Conservation (phyloP, 2,329 filamentous ascomycete genomes). For the Diaporthe batatas region DNA sequence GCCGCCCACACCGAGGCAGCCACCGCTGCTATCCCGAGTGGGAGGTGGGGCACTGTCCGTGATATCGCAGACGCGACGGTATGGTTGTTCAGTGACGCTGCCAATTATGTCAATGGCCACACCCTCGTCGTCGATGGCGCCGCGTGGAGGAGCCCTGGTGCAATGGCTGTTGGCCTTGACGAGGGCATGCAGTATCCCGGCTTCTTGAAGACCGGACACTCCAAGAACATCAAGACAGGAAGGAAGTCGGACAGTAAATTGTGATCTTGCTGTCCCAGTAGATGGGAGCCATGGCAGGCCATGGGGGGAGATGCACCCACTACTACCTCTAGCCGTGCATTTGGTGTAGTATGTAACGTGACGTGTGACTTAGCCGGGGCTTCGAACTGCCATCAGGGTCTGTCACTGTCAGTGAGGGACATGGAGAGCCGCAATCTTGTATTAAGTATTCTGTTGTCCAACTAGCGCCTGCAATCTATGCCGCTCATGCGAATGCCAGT, state of each 20-base stretch:
- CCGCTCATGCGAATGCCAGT: conserved; percentile 9
- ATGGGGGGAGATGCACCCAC: no score
- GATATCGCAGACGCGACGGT: conserved; percentile 95
- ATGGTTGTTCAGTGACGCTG: conserved; percentile 87
- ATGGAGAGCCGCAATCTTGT: conserved; percentile 10
- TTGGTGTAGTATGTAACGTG: no score
- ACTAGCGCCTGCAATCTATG: conserved; percentile 30
- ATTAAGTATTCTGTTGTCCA: conserved; percentile 31
- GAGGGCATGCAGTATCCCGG: conserved; percentile 65
- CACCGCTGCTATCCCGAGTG: conserved; percentile 73
- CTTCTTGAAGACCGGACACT: conserved; percentile 58
- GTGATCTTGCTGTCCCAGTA: conserved; percentile 9
- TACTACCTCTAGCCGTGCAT: no score
- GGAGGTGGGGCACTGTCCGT: conserved; percentile 81
- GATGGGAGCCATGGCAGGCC: no score
- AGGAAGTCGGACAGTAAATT: conserved; percentile 51
- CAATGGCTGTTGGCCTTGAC: conserved; percentile 61
- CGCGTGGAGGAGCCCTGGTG: conserved; percentile 67
- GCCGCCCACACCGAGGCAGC: conserved; percentile 52
- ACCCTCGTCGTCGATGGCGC: conserved; percentile 80
- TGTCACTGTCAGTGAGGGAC: not conserved
- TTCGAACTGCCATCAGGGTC: not conserved
- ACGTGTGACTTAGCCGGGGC: no score
- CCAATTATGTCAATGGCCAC: conserved; percentile 88
- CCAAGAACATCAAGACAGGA: conserved; percentile 56